phyloP scores from a whole-genome alignment of 148 eudicot species.

The Polygonum aviculare region DNA sequence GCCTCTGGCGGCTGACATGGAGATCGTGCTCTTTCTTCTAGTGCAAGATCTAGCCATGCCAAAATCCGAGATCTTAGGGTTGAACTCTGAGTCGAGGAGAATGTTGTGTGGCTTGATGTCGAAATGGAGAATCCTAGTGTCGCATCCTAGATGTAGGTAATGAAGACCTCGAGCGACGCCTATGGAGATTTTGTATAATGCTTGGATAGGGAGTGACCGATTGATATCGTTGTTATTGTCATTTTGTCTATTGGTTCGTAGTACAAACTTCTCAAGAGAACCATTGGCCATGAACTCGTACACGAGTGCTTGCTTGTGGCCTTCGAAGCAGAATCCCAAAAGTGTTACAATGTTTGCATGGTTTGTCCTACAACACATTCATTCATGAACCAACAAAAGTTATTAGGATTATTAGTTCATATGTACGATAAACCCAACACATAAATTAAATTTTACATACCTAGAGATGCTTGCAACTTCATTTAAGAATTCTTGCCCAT shows the following conservation, averaged over 20 bases:
- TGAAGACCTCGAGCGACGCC: neutral
- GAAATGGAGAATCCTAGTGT: constrained; percentile 36
- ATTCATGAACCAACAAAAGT: neutral
- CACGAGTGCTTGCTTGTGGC: neutral
- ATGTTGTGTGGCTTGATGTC: constrained; percentile 81
- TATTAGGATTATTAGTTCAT: no score
- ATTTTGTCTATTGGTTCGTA: neutral
- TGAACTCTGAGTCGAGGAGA: constrained; percentile 53
- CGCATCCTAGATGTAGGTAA: neutral
- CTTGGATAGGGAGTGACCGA: neutral
- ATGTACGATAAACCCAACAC: no score
- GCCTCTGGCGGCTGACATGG: constrained; percentile 76
- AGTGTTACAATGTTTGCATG: neutral
- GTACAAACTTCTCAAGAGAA: neutral
- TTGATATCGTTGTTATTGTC: neutral
- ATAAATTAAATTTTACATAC: neutral
- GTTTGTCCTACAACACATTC: neutral
- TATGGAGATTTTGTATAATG: neutral
- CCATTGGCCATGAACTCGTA: neutral
- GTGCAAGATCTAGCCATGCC: constrained; percentile 77
- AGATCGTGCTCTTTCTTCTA: constrained; percentile 57
- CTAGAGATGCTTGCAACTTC: neutral
- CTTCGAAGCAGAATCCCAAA: neutral
- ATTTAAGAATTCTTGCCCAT: constrained; percentile 1
- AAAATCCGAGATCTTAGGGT: constrained; percentile 80